A percentile compares a stretch with the other conserved stretches of the same genome.
These are phyloP conservation scores for Heteromeles arbutifolia DNA, from an alignment of 306 rosid genomes.

Conservation along the genomic window DNA sequence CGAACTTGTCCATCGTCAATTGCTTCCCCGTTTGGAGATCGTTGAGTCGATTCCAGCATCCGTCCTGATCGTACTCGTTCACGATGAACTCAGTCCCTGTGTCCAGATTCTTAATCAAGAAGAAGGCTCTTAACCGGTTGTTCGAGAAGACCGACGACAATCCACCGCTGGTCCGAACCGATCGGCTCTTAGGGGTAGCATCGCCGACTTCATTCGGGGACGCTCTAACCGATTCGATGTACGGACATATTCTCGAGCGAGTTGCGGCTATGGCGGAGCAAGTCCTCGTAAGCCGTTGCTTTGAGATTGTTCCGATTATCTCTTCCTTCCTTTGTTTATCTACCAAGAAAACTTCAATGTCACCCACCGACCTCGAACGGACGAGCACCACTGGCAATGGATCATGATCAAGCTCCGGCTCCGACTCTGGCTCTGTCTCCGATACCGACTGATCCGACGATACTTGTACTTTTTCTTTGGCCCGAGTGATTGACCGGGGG, in stretches of 20 bases:
- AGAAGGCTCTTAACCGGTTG: slow-evolving; percentile 41
- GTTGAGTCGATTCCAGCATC: slow-evolving; percentile 68
- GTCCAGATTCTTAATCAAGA: slow-evolving; percentile 69
- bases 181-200: neutral
- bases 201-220: neutral
- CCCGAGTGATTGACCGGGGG: neutral
- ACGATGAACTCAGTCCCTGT: slow-evolving; percentile 83
- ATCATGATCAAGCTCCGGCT: neutral
- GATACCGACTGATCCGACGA: too few species aligned
- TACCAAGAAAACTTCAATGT: slow-evolving; percentile 34
- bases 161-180: neutral
- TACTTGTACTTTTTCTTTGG: neutral
- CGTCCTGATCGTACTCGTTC: slow-evolving; percentile 56
- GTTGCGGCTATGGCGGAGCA: slow-evolving; percentile 19
- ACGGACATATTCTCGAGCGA: neutral
- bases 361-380: slow-evolving; percentile 66
- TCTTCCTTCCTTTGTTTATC: slow-evolving; percentile 42
- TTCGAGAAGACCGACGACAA: slow-evolving; percentile 12
- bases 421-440: neutral
- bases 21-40: slow-evolving; percentile 81
- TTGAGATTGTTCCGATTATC: slow-evolving; percentile 42
- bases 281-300: slow-evolving; percentile 57
- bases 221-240: slow-evolving; percentile 2
- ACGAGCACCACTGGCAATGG: slow-evolving; percentile 31
- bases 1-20: slow-evolving; percentile 82